Percentiles rank a stretch among this genome's conserved stretches.
phyloP scores from a whole-genome alignment of 495 filamentous ascomycete species.

The Xylona heveae region DNA sequence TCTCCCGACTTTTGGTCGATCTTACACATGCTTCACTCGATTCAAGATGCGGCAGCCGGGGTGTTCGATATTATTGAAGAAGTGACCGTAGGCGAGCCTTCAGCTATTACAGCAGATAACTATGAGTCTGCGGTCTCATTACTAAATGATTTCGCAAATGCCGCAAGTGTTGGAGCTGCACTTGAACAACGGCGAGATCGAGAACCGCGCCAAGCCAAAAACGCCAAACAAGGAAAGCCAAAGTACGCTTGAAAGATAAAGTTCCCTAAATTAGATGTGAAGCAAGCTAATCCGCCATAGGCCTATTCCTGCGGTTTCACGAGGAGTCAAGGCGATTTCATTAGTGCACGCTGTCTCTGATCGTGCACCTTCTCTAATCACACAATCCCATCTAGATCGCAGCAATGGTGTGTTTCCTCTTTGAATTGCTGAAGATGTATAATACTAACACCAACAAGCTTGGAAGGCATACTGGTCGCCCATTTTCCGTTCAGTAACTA shows the following conservation, averaged over 20 bases:
- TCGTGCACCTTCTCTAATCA: constrained; percentile 66
- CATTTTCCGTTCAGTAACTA: constrained; percentile 70
- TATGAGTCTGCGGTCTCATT: constrained; percentile 70
- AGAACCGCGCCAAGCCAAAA: constrained; percentile 22
- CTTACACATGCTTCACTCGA: constrained; percentile 46
- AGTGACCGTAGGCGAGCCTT: constrained; percentile 34
- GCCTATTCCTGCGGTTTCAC: constrained; percentile 53
- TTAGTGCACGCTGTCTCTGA: constrained; percentile 61
- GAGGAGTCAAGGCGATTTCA: constrained; percentile 60
- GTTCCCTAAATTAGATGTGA: constrained; percentile 6
- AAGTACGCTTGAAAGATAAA: constrained; percentile 23
- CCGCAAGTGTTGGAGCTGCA: constrained; percentile 58
- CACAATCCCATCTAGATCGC: constrained; percentile 79
- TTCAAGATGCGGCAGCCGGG: constrained; percentile 43
- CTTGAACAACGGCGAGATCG: constrained; percentile 63
- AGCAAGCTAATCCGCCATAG: constrained; percentile 12
- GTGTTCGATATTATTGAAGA: constrained; percentile 70
- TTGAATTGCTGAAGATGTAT: not conserved
- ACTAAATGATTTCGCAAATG: constrained; percentile 75
- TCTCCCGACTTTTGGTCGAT: constrained; percentile 97
- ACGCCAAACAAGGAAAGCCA: constrained; percentile 30
- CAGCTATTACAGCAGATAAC: constrained; percentile 81
- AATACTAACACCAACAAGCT: constrained; percentile 25
- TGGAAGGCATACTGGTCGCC: constrained; percentile 98
- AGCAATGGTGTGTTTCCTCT: constrained; percentile 37